Base-by-base conservation (phyloP, 1,284 basidiomycete species). In the Pseudomicrostroma phylloplanum region DNA sequence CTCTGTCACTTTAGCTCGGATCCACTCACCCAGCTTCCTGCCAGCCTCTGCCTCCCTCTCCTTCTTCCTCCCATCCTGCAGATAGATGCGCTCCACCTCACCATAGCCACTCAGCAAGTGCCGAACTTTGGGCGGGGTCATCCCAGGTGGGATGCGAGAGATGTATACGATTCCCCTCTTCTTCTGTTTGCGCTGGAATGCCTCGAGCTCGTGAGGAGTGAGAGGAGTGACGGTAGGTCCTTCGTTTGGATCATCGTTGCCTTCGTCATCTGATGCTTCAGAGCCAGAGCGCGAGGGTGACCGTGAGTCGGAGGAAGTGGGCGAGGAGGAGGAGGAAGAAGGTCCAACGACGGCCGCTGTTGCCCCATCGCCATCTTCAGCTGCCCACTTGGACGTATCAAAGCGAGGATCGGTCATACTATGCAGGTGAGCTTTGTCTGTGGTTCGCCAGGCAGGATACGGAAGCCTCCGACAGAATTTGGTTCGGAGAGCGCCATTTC, bases 131-230 rank as follows among this genome's bases (percentile, higher is more conserved):
- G 90, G 85, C 25, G 94, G 93, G 25, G 89, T 91, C 96, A 99
- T 98, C 0, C 93, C 96, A n/a, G 93, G 94, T 0, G 96, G 96
- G 73, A 98, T 89, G 46, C 94, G 85, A 17, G 92, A 96, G 60
- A 99, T 91, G 80, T 97, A 99, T 55, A 98, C 82, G 63, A 98
- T 87, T 0, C 91, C 94, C 43, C 68, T 62, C 57, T 74, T 76
- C 59, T 67, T 65, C 58, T 78, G 71, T 58, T 75, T 73, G 40
- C 70, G 67, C 57, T 71, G 61, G 65, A 69, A 78, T 8, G 63
- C 67, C 55, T 71, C 71, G 39, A 78, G 71, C 62, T 73, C 73
- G 13, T 68, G 56, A 2, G 53, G 26, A 6, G 60, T 61, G 19
- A 69, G 59, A 8, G 60, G 57, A 11, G 53, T 56, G 19, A 43